Evolutionary conservation across 352 stramenopile species (phyloP), one percentile per base, ranked within the genome.

Genomic region (Globisporangium cystogenes): DNA sequence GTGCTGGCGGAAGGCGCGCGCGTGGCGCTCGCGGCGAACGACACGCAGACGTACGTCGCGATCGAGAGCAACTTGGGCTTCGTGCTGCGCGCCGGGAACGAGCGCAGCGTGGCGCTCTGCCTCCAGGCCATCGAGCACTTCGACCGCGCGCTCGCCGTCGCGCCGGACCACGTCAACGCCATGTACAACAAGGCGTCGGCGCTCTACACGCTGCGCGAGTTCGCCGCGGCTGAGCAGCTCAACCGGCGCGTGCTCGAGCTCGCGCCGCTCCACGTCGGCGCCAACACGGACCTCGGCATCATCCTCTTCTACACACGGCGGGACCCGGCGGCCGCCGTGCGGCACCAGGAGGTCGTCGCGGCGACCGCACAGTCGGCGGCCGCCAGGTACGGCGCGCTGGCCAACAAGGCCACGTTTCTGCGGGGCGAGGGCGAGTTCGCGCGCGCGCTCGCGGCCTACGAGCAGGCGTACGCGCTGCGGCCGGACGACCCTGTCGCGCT

Each of bases 61-160:
- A 85, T 87, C 41, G 67, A 76, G 53, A 93, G 86, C 55, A 94
- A 95, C 60, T 67, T 95, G 8, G 85, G 85, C 15, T 76, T 74
- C 36, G 47, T 90, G 11, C 33, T 68, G 12, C 75, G 83, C 2
- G 50, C 60, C 12, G 18, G 51, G 7, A 52, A 69, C 6, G 67
- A 50, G 26, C 56, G 48, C 23, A 82, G 74, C 49, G 53, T 86
- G 15, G 46, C 53, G 7, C 53, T 70, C n/a, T 69, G 55, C 20
- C 51, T 85, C 11, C 42, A 74, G 31, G 76, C 82, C 21, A 82
- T 93, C 20, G 27, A 59, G 14, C 70, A 83, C 57, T 93, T 81
- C 60, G 73, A 93, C 20, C 44, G 53, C 11, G 78, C 83, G 12
- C 50, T 91, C 23, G 42, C 57, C 15, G 51, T 67, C 0, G 26